These are phyloP conservation scores for Parietaria judaica DNA, from an alignment of 306 rosid genomes.

Conservation along the genomic window DNA sequence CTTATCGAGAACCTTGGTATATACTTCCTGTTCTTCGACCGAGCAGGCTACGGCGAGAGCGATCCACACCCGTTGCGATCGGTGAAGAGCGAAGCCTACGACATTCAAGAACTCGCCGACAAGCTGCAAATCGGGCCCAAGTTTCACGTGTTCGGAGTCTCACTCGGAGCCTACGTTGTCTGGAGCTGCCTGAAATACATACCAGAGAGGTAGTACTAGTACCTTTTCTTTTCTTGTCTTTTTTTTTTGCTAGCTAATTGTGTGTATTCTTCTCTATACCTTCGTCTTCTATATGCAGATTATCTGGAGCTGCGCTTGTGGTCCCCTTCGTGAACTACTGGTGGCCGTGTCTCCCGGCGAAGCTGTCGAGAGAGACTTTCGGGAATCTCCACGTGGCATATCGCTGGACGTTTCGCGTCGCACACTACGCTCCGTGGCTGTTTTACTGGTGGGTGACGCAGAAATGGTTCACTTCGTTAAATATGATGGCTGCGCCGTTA, in stretches of 20 bases:
- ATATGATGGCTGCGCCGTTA: slow-evolving; percentile 5
- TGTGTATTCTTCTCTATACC: background rate
- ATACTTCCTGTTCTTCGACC: slow-evolving; percentile 52
- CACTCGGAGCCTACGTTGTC: slow-evolving; percentile 54
- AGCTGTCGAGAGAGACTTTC: slow-evolving; percentile 30
- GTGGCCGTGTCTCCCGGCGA: slow-evolving; percentile 55
- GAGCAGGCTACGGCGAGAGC: slow-evolving; percentile 91
- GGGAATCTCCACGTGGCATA: slow-evolving; percentile 25
- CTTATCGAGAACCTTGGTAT: slow-evolving; percentile 43
- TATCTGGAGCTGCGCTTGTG: slow-evolving; percentile 63
- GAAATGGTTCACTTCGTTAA: slow-evolving; percentile 56
- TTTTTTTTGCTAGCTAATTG: background rate
- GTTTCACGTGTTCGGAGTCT: slow-evolving; percentile 59
- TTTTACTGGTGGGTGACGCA: slow-evolving; percentile 78
- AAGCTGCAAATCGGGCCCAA: slow-evolving; percentile 45
- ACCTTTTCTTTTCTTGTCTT: background rate
- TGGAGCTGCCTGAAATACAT: slow-evolving; percentile 80
- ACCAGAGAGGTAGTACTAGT: slow-evolving; percentile 60
- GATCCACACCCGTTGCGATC: slow-evolving; percentile 72
- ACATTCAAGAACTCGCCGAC: slow-evolving; percentile 82
- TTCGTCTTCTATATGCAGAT: slow-evolving; percentile 33
- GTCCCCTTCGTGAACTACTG: slow-evolving; percentile 64
- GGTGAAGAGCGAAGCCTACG: slow-evolving; percentile 80
- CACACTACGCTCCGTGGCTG: slow-evolving; percentile 67
- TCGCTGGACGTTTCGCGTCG: slow-evolving; percentile 44